These are phyloP conservation scores for Saccharomycopsis sp. DNA, from an alignment of 805 yeast genomes.

Conservation along the genomic window DNA sequence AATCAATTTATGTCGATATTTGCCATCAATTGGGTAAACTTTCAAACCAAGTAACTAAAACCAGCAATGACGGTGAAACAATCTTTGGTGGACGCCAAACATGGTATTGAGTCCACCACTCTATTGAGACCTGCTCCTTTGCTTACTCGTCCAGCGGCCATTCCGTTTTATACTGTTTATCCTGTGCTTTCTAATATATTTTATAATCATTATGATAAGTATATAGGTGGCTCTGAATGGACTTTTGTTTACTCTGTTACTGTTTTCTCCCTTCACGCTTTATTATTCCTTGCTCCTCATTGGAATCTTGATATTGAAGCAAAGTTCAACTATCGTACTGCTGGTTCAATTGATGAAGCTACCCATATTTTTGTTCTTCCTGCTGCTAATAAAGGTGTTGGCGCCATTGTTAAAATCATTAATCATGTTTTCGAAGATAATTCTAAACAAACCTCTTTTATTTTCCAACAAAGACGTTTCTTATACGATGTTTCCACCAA, in stretches of 20 bases:
- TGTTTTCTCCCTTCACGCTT: constrained; percentile 58
- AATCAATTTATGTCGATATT: no score
- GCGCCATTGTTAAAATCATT: constrained; percentile 61
- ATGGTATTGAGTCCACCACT: constrained; percentile 15
- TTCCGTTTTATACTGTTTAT: constrained; percentile 13
- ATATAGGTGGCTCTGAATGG: constrained; percentile 90
- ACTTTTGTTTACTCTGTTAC: constrained; percentile 80
- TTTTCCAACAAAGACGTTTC: constrained; percentile 88
- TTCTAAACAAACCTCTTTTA: constrained; percentile 56
- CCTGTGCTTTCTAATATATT: constrained; percentile 16
- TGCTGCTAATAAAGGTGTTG: constrained; percentile 75
- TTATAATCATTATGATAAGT: constrained; percentile 47
- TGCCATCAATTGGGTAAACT: no score
- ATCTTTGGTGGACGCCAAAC: constrained; percentile 1
- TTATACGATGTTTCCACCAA: constrained; percentile 45
- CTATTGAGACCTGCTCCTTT: constrained; percentile 12
- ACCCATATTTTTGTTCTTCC: constrained; percentile 68
- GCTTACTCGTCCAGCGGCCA: constrained; percentile 8
- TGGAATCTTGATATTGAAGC: constrained; percentile 76
- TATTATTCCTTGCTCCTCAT: constrained; percentile 83
- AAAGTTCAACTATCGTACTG: constrained; percentile 54
- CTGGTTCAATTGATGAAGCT: constrained; percentile 48
- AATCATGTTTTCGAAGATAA: constrained; percentile 46
- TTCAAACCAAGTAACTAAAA: no score
- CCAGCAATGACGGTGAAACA: no score